Base-by-base conservation (phyloP, 2,329 filamentous ascomycete genomes). In the Phaeophleospora eucalypticola region DNA sequence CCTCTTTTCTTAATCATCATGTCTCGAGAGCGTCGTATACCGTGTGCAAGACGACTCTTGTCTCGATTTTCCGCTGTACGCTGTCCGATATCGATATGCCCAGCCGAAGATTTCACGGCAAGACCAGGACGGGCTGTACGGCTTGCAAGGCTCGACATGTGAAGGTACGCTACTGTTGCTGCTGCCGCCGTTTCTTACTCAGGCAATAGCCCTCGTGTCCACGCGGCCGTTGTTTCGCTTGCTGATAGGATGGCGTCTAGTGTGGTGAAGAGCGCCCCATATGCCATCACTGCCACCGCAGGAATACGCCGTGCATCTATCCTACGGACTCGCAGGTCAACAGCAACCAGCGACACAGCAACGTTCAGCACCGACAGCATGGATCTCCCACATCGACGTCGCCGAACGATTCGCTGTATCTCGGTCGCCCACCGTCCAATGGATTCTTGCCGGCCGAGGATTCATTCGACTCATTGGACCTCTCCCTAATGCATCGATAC, bases 141-240 rank as follows among this genome's bases (percentile, higher is more conserved):
- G 41, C 53, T 18, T 64, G 61, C 50, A 64, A 64, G 49, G 46
- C 47, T 4, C 42, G 60, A 37, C 55, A 58, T 20, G 59, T 63
- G n/a, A 64, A 62, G 55, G 60, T 60, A 52, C 19, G 56, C 15
- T 29, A 29, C 24, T 29, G 24, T 6, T 7, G 12, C 12, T 12
- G 24, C 12, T 12, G 12, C 24, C 12, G 7, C 12, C 24, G 12
- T 29, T 12, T 29, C 24, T 7, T 29, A 12, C n/a, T n/a, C n/a
- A n/a, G n/a, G n/a, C n/a, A n/a, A n/a, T n/a, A n/a, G n/a, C n/a
- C 24, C 6, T 29, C 24, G 6, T 12, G 24, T 29, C 7, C 24
- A 12, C 24, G 24, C 24, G 24, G 12, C 12, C 24, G 24, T 12
- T 12, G 24, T 29, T 29, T n/a, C n/a, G n/a, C n/a, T 32, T 32